Percentiles rank a stretch among this genome's conserved stretches.
Evolutionary conservation across 2,329 filamentous ascomycete species (phyloP).

Genomic region (Huntiella abstrusa): DNA sequence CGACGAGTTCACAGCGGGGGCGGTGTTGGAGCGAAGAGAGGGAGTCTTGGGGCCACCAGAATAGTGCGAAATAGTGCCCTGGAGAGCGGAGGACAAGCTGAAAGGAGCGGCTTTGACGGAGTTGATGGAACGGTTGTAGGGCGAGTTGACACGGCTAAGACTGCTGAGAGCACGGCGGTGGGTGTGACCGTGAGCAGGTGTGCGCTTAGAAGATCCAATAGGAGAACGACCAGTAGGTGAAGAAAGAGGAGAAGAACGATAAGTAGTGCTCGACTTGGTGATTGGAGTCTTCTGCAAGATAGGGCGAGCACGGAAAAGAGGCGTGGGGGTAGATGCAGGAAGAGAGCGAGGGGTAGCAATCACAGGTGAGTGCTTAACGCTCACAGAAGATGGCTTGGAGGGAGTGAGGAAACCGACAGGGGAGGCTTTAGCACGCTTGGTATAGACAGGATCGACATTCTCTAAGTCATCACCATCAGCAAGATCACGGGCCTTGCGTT

Average conservation of each 20-base stretch:
- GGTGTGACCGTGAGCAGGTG: conserved; percentile 44
- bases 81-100: conserved; percentile 68
- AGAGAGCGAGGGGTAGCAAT: conserved; percentile 17
- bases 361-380: conserved; percentile 15
- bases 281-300: conserved; percentile 33
- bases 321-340: conserved; percentile 15
- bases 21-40: conserved; percentile 15
- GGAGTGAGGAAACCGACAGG: conserved; percentile 15
- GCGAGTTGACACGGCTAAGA: conserved; percentile 53
- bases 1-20: conserved; percentile 10
- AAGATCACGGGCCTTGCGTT: conserved; percentile 38
- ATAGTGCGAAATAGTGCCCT: conserved; percentile 51
- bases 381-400: conserved; percentile 26
- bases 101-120: conserved; percentile 35
- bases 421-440: conserved; percentile 38
- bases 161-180: conserved; percentile 37
- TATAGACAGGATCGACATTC: conserved; percentile 42
- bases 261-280: conserved; percentile 23
- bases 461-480: conserved; percentile 34
- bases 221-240: conserved; percentile 60
- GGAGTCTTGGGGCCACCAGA: conserved; percentile 21
- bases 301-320: conserved; percentile 21
- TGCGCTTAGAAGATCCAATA: conserved; percentile 42
- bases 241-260: conserved; percentile 30
- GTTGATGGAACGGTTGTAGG: conserved; percentile 31